A percentile compares a stretch with the other conserved stretches of the same genome.
Evolutionary conservation across 768 basidiomycete genomes (phyloP).

Genomic region (Crassisporium funariophilum): DNA sequence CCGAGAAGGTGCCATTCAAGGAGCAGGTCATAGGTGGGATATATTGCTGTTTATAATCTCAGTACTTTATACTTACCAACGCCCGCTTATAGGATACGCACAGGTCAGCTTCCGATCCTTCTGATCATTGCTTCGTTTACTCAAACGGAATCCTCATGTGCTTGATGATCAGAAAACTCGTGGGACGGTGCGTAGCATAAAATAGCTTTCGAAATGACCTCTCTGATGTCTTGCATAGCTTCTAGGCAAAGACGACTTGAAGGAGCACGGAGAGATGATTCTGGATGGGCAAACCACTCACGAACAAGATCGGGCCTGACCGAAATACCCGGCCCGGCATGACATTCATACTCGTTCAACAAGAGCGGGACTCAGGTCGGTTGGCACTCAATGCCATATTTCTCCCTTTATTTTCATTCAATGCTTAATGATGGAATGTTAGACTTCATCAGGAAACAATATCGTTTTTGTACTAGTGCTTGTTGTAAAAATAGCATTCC

Average conservation of each 20-base stretch:
- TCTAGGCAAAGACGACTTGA: constrained; percentile 41
- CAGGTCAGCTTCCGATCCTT: background rate
- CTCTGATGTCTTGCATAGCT: constrained; percentile 26
- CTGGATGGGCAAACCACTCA: constrained; percentile 49
- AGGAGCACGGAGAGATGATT: constrained; percentile 56
- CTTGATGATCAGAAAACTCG: constrained; percentile 48
- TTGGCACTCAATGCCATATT: background rate
- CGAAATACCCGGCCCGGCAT: no score
- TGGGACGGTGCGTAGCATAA: constrained; percentile 39
- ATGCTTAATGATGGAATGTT: no score
- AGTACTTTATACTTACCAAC: background rate
- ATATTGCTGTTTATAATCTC: constrained; percentile 13
- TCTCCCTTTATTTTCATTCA: no score
- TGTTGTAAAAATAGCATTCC: background rate
- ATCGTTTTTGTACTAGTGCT: no score
- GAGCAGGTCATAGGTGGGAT: constrained; percentile 55
- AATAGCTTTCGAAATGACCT: background rate
- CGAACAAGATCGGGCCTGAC: constrained; percentile 31
- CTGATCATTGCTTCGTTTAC: background rate
- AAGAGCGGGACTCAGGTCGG: no score
- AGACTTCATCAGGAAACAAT: no score
- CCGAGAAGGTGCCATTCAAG: constrained; percentile 52
- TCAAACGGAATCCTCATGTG: no score
- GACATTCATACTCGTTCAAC: no score
- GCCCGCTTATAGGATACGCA: background rate